Conservation (phyloP, 768 basidiomycete genomes). For the Termitomyces eurrhizus region DNA sequence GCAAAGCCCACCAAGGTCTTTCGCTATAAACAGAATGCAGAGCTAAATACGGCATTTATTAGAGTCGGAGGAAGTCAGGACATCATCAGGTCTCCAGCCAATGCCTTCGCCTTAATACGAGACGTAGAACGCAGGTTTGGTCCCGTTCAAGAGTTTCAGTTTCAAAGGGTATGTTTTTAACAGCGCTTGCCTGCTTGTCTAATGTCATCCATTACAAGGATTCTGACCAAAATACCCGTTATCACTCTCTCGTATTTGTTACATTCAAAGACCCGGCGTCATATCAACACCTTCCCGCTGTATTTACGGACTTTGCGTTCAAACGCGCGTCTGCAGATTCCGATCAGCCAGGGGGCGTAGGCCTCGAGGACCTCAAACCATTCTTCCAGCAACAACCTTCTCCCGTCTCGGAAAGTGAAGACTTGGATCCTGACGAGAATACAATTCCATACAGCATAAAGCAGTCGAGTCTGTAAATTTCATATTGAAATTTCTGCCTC, state of each 20-base stretch:
- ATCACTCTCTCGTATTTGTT: slow-evolving; percentile 39
- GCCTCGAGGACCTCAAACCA: slow-evolving; percentile 32
- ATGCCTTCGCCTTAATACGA: slow-evolving; percentile 49
- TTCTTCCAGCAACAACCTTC: slow-evolving; percentile 16
- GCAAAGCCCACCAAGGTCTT: slow-evolving; percentile 18
- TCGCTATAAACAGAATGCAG: not conserved
- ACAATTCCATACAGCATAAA: slow-evolving; percentile 11
- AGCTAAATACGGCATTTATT: not conserved
- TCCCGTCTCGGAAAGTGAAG: slow-evolving; percentile 4
- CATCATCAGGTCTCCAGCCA: slow-evolving; percentile 40
- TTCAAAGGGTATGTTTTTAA: slow-evolving; percentile 33
- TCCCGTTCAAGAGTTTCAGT: slow-evolving; percentile 37
- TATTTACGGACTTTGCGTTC: slow-evolving; percentile 23
- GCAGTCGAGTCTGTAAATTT: slow-evolving; percentile 14
- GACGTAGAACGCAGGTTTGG: slow-evolving; percentile 56
- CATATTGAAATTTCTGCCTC: not conserved
- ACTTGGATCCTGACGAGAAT: not conserved
- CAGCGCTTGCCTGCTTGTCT: not conserved
- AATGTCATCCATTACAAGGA: slow-evolving; percentile 32
- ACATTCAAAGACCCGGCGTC: slow-evolving; percentile 44
- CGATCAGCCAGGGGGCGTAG: slow-evolving; percentile 27
- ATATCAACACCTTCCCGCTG: slow-evolving; percentile 29
- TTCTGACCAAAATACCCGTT: slow-evolving; percentile 37
- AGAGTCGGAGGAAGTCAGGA: not conserved
- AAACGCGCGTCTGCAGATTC: slow-evolving; percentile 18